These are phyloP conservation scores for Phaeomoniella chlamydospora DNA, from an alignment of 2,329 filamentous ascomycete genomes.

Conservation along the genomic window DNA sequence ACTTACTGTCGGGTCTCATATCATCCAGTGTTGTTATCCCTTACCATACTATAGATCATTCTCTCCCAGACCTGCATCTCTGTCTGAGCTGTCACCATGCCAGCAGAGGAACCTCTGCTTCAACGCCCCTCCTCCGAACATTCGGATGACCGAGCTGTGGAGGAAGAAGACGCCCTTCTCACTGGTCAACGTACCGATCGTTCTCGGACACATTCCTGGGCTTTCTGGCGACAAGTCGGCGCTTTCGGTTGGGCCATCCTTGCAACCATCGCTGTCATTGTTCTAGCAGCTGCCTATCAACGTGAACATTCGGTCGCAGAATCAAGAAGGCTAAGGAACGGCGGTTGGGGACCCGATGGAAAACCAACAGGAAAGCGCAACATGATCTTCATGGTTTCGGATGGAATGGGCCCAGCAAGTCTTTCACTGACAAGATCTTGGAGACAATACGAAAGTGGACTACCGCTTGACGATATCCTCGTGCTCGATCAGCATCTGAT, in stretches of 20 bases:
- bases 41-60: too few relatives aligned
- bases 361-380: slow-evolving; percentile 62
- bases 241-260: slow-evolving; percentile 72
- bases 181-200: slow-evolving; percentile 34
- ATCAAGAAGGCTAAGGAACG: slow-evolving; percentile 10
- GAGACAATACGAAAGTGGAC: slow-evolving; percentile 58
- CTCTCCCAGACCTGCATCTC: too few relatives aligned
- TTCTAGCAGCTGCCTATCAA: slow-evolving; percentile 72
- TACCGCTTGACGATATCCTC: slow-evolving; percentile 63
- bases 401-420: slow-evolving; percentile 94
- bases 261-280: slow-evolving; percentile 63
- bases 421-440: slow-evolving; percentile 76
- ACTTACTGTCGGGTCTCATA: too few relatives aligned
- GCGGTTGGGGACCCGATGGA: slow-evolving; percentile 21
- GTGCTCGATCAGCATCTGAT: slow-evolving; percentile 79
- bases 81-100: too few relatives aligned
- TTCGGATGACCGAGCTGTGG: slow-evolving; percentile 9
- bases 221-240: slow-evolving; percentile 57
- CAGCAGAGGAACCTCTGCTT: neutral
- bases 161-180: slow-evolving; percentile 49
- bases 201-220: slow-evolving; percentile 22
- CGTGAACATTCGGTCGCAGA: slow-evolving; percentile 35
- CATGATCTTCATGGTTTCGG: slow-evolving; percentile 96
- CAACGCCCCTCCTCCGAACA: neutral
- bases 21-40: too few relatives aligned